A percentile compares a stretch with the other conserved stretches of the same genome.
These are phyloP conservation scores for Arbutus unedo DNA, from an alignment of 148 eudicot species.

Conservation along the genomic window DNA sequence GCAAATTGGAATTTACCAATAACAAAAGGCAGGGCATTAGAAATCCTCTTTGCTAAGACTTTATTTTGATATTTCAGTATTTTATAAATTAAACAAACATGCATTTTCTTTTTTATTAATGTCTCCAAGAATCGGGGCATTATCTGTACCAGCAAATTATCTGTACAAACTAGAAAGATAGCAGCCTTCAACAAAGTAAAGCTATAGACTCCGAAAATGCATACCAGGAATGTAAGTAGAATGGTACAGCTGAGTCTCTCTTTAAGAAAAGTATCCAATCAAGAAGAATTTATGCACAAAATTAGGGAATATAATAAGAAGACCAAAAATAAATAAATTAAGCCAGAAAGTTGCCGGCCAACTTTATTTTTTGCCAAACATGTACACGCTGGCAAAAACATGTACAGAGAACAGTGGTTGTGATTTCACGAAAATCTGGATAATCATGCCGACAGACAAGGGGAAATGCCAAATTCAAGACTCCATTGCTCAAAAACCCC, in stretches of 20 bases:
- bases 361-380: conserved; percentile 1
- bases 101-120: too few relatives aligned
- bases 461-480: conserved; percentile 46
- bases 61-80: too few relatives aligned
- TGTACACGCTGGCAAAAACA: not conserved
- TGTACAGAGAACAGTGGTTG: not conserved
- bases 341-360: not conserved
- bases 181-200: too few relatives aligned
- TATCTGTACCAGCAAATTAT: too few relatives aligned
- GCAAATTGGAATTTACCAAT: too few relatives aligned
- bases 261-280: not conserved
- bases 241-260: not conserved
- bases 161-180: too few relatives aligned
- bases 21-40: too few relatives aligned
- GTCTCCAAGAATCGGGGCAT: too few relatives aligned
- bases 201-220: too few relatives aligned
- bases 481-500: conserved; percentile 73
- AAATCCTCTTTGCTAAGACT: too few relatives aligned
- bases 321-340: not conserved
- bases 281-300: not conserved
- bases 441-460: conserved; percentile 23
- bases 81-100: too few relatives aligned
- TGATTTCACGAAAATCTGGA: not conserved
- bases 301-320: not conserved
- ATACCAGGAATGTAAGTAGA: not conserved